Evolutionary conservation across 106 monocot genomes (phyloP).

Genomic region (Triglochin maritima): DNA sequence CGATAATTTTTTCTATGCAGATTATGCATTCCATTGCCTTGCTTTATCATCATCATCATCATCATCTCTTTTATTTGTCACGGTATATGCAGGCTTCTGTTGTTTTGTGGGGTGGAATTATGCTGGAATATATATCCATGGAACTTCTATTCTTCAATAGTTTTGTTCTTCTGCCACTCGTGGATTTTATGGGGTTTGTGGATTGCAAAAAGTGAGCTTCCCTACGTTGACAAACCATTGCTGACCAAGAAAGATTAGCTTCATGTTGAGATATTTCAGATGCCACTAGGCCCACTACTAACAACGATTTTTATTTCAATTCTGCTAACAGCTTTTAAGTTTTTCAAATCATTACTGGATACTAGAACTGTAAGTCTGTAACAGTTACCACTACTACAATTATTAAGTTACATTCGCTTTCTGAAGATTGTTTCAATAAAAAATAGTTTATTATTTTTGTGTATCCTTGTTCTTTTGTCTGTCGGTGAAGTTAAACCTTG

Average conservation of each 20-base stretch:
- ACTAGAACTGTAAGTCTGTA: too few relatives aligned
- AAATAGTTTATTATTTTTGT: too few relatives aligned
- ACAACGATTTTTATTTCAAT: too few relatives aligned
- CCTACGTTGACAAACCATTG: constrained; percentile 9
- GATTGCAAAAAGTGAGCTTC: constrained; percentile 43
- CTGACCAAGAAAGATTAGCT: not conserved
- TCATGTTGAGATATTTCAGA: not conserved
- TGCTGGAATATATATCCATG: constrained; percentile 98
- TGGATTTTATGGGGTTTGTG: constrained; percentile 67
- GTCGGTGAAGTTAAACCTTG: too few relatives aligned
- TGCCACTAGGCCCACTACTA: too few relatives aligned
- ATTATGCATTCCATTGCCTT: not conserved
- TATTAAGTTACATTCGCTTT: too few relatives aligned
- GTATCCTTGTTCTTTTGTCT: too few relatives aligned
- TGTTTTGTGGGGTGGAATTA: constrained; percentile 66
- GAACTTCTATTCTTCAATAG: constrained; percentile 54
- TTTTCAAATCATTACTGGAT: too few relatives aligned
- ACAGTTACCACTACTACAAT: too few relatives aligned
- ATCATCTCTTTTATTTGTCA: not conserved
- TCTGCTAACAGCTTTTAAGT: too few relatives aligned
- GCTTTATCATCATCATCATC: not conserved
- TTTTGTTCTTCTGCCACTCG: constrained; percentile 50
- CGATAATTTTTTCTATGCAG: not conserved
- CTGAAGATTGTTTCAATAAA: too few relatives aligned
- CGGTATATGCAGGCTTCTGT: constrained; percentile 35